Evolutionary conservation across 164 flowering plant species (phyloP), one percentile per base, ranked within the genome.

Genomic region (Stephania cephalantha): DNA sequence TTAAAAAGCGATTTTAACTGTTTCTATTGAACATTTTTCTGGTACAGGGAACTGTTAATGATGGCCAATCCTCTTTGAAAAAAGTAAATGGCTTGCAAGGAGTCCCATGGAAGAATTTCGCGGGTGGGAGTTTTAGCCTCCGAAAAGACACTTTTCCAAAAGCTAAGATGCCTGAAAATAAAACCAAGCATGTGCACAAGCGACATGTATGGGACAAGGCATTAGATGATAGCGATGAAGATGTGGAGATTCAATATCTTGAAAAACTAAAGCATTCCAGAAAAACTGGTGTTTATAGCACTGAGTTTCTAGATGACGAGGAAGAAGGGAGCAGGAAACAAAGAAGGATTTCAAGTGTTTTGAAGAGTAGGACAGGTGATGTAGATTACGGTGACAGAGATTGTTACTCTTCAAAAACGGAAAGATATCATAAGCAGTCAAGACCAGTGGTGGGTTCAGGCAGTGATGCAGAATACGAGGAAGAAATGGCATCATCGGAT

Each of bases 201-300:
- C 87, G 80, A 79, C 96, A 92, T 68, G 86, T 81, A 12, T 74
- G 85, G 53, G 94, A 90, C 84, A 88, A 76, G 69, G 90, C 80
- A n/a, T 85, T 84, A 83, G 90, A 86, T 73, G 93, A 91, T 22
- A 91, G 84, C 1, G 88, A 91, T 52, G 90, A 89, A 18, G 98
- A 95, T 84, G 95, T 88, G 77, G 99, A 96, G 87, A 87, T 96
- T 70, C 89, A 92, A 17, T 96, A 88, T 78, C 80, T 96, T 72
- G 94, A 91, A 82, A 91, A 90, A 80, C 90, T 94, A 18, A 90
- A 85, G 78, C 79, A 81, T 72, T 80, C 87, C 4, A 96, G 80
- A 77, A 50, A 65, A 45, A 9, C 76, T 44, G 67, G 73, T 35
- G 75, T 72, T 70, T 52, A 31, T 73, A 78, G 69, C 55, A 55